phyloP scores from a whole-genome alignment of 768 basidiomycete genomes.

The Lentinus tigrinus region DNA sequence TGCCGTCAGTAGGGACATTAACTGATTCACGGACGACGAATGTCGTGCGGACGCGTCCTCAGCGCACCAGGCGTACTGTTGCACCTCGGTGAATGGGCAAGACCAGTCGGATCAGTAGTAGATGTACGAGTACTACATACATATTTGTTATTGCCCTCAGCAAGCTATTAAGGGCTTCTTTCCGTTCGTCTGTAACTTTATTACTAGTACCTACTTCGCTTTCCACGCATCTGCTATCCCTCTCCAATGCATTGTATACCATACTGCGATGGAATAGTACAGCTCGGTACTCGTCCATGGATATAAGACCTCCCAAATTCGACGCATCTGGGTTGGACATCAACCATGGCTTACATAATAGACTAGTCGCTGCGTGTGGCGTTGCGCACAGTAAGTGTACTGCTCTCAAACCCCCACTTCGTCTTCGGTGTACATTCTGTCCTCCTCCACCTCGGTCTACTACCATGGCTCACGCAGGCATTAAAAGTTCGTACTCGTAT shows the following conservation, averaged over 20 bases:
- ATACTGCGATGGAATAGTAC: constrained; percentile 1
- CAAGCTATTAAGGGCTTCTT: neutral
- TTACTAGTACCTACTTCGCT: neutral
- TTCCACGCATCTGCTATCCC: neutral
- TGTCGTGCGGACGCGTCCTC: constrained; percentile 20
- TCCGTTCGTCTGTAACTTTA: constrained; percentile 5
- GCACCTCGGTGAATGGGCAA: neutral
- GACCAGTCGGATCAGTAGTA: neutral
- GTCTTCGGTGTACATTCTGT: constrained; percentile 1
- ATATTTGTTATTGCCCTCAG: neutral
- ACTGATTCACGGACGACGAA: constrained; percentile 35
- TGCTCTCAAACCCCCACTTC: neutral
- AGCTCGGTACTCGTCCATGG: neutral
- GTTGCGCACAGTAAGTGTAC: neutral
- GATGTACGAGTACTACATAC: too few species aligned
- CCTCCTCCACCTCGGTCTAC: neutral
- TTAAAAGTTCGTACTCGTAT: constrained; percentile 26
- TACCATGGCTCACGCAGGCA: constrained; percentile 28
- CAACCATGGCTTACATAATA: constrained; percentile 4
- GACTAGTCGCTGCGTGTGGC: neutral
- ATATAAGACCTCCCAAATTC: neutral
- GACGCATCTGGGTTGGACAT: neutral
- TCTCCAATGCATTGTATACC: constrained; percentile 5
- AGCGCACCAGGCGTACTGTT: constrained; percentile 16
- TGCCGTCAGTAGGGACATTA: constrained; percentile 29